phyloP scores from a whole-genome alignment of 768 basidiomycete species.

The Galerina sulciceps region DNA sequence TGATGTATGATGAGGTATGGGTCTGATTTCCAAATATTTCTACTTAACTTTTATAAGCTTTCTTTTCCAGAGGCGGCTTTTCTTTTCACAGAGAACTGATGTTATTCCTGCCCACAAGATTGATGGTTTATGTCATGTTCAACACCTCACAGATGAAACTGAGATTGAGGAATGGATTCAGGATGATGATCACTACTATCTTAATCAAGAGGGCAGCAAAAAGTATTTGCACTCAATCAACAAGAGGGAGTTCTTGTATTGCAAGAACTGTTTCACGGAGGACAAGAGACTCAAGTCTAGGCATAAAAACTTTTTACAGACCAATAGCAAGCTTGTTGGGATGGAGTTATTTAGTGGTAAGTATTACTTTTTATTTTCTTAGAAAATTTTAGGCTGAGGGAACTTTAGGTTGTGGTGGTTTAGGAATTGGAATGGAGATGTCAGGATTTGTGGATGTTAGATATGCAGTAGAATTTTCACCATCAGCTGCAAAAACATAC shows the following conservation, averaged over 20 bases:
- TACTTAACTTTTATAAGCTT: neutral
- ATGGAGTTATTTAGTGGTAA: slow-evolving; percentile 75
- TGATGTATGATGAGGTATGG: slow-evolving; percentile 49
- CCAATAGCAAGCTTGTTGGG: slow-evolving; percentile 53
- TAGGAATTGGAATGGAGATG: slow-evolving; percentile 68
- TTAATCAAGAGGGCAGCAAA: slow-evolving; percentile 36
- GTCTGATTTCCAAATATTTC: slow-evolving; percentile 23
- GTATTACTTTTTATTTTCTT: slow-evolving; percentile 9
- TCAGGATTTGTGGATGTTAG: slow-evolving; percentile 65
- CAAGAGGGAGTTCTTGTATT: slow-evolving; percentile 34
- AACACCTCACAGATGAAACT: slow-evolving; percentile 32
- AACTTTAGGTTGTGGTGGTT: slow-evolving; percentile 69
- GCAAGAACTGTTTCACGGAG: slow-evolving; percentile 41
- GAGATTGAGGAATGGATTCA: slow-evolving; percentile 52
- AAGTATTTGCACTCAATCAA: slow-evolving; percentile 22
- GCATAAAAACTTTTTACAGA: slow-evolving; percentile 31
- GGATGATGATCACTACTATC: slow-evolving; percentile 65
- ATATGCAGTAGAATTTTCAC: slow-evolving; percentile 72
- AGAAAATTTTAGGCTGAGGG: neutral
- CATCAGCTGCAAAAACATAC: slow-evolving; percentile 68
- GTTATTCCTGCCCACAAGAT: slow-evolving; percentile 41
- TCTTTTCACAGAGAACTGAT: slow-evolving; percentile 33
- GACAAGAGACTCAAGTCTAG: slow-evolving; percentile 32
- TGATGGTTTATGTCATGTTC: slow-evolving; percentile 60
- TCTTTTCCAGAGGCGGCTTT: slow-evolving; percentile 43